Percentiles rank a stretch among this genome's conserved stretches.
phyloP scores from a whole-genome alignment of 2,329 filamentous ascomycete species.

The Aspergillus melleus region DNA sequence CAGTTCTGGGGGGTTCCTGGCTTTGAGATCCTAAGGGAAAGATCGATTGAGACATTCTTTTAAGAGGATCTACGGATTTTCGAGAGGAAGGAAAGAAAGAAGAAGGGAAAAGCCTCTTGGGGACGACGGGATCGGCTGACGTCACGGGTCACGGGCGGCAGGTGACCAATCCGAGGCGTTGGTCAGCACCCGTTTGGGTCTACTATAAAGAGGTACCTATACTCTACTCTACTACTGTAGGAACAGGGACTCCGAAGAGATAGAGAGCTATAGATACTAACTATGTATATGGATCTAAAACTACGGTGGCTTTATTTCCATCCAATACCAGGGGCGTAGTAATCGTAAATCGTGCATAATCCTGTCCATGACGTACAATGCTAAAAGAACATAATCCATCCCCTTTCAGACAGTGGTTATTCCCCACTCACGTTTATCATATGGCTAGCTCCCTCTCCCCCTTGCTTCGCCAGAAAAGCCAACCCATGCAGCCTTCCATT shows the following conservation, averaged over 20 bases:
- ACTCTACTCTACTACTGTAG: too few relatives aligned
- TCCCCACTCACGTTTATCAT: not conserved
- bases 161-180: not conserved
- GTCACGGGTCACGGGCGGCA: not conserved
- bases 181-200: too few relatives aligned
- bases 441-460: not conserved
- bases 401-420: not conserved
- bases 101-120: not conserved
- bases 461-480: not conserved
- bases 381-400: slow-evolving; percentile 4
- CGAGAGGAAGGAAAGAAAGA: not conserved
- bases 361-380: slow-evolving; percentile 4
- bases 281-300: too few relatives aligned
- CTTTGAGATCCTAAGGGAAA: too few relatives aligned
- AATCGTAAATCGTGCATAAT: slow-evolving; percentile 9
- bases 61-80: not conserved
- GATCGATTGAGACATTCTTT: too few relatives aligned
- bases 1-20: not conserved
- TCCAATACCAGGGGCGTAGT: not conserved
- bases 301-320: too few relatives aligned
- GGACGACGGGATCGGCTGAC: not conserved
- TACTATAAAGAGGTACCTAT: too few relatives aligned
- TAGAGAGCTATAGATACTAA: too few relatives aligned
- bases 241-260: too few relatives aligned
- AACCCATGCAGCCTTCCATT: slow-evolving; percentile 1